These are phyloP conservation scores for Phytophthora megakarya DNA, from an alignment of 352 stramenopile species.

Conservation along the genomic window DNA sequence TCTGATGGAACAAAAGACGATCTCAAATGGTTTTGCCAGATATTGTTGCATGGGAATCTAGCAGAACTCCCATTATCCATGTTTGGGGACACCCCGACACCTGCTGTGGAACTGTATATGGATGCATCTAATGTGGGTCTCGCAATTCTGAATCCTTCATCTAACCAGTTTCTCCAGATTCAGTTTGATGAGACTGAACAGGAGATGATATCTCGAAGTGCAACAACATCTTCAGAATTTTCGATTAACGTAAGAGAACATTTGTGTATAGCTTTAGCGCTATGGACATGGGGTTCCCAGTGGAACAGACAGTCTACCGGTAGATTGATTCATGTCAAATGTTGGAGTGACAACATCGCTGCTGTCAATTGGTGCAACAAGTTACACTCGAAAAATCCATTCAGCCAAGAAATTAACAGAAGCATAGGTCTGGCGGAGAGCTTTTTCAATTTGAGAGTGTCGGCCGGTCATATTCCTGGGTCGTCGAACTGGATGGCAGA, in stretches of 20 bases:
- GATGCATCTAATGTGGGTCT: conserved; percentile 10
- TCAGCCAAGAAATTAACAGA: conserved; percentile 45
- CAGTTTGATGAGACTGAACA: conserved; percentile 10
- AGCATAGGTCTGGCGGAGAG: conserved; percentile 28
- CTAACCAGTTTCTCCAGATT: conserved; percentile 3
- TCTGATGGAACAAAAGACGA: not conserved
- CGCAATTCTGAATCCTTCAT: conserved; percentile 11
- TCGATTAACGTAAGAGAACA: conserved; percentile 44
- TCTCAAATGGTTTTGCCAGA: conserved; percentile 7
- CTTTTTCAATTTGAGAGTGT: conserved; percentile 20
- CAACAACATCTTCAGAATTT: conserved; percentile 19
- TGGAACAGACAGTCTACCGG: not conserved
- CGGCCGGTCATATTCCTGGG: conserved; percentile 13
- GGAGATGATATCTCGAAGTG: not conserved
- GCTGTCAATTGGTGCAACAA: conserved; percentile 28
- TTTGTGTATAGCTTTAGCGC: conserved; percentile 25
- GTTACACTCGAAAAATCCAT: conserved; percentile 6
- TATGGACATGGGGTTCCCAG: conserved; percentile 24
- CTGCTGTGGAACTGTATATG: conserved; percentile 18
- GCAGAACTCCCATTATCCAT: conserved; percentile 13
- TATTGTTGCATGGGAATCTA: conserved; percentile 9
- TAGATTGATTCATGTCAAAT: conserved; percentile 12
- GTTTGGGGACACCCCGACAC: not conserved
- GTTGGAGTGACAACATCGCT: conserved; percentile 38
- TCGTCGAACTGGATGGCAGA: conserved; percentile 36